Evolutionary conservation across 441 rosid genomes (phyloP).

Genomic region (Populus hybrid): DNA sequence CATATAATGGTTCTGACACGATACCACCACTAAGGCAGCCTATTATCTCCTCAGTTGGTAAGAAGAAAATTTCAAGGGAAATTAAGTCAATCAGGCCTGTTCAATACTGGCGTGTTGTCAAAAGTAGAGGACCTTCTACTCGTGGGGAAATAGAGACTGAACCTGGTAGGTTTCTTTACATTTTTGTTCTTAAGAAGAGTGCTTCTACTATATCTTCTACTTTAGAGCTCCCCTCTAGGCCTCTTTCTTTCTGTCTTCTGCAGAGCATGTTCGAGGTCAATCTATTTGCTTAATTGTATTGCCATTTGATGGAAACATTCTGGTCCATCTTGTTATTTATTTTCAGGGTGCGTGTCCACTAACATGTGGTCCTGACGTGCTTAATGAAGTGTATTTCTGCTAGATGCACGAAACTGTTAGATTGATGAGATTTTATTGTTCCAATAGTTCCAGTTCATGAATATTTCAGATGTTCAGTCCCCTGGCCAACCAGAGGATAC

Average conservation of each 20-base stretch:
- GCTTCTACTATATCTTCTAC: neutral
- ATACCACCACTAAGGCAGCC: constrained; percentile 7
- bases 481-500: neutral
- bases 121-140: constrained; percentile 2
- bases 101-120: neutral
- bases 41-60: constrained; percentile 8
- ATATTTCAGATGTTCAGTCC: constrained; percentile 15
- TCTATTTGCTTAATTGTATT: neutral
- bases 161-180: constrained; percentile 19
- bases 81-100: neutral
- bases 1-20: constrained; percentile 6
- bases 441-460: neutral
- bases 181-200: neutral
- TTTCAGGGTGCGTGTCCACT: neutral
- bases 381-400: neutral
- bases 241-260: neutral
- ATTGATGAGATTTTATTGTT: neutral
- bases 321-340: neutral
- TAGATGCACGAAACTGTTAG: constrained; percentile 9
- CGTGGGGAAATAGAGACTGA: constrained; percentile 10
- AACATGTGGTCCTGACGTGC: neutral
- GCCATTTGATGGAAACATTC: neutral
- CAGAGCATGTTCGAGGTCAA: neutral
- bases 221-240: neutral
- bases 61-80: constrained; percentile 12